Evolutionary conservation across 352 stramenopile species (phyloP), one percentile per base, ranked within the genome.

Genomic region (Chloridella minuta): DNA sequence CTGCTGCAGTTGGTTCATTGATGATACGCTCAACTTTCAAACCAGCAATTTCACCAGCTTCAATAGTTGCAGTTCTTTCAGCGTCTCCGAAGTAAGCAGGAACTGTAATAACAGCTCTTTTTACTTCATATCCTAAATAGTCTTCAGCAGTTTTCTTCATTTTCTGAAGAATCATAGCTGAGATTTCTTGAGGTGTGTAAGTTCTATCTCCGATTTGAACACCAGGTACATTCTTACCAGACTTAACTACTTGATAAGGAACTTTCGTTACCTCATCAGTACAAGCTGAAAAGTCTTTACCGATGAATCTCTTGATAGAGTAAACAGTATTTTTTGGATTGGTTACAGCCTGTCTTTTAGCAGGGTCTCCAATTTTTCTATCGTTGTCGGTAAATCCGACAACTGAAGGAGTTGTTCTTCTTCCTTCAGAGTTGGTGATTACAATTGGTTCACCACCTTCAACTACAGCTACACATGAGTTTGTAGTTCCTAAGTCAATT

Each of bases 271-370:
- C n/a, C n/a, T n/a, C n/a, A n/a, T n/a, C n/a, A n/a, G n/a, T n/a
- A n/a, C n/a, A n/a, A n/a, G n/a, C n/a, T n/a, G n/a, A n/a, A n/a
- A n/a, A n/a, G n/a, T n/a, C n/a, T n/a, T n/a, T n/a, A n/a, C 97
- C 97, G 87, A 99, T 99, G 27, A 99, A 91, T 89, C 97, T 95
- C 93, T 99, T 99, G 86, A 98, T 95, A 89, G 99, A 96, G 89
- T 98, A 99, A 66, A 99, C 89, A 87, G 97, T 99, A 89, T 98
- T 98, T 89, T 97, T 91, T 16, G 97, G 95, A 91, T 99, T 98
- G 89, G 97, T 96, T 21, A 95, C 97, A 30, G 94, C 96, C 90
- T 99, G 94, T 90, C 98, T 98, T 93, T 99, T 99, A 88, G 97
- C 97, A 23, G 94, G 94, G 89, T 98, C 94, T 86, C 97, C 97